Conservation (phyloP, 306 rosid species). For the Vachellia collinsii region DNA sequence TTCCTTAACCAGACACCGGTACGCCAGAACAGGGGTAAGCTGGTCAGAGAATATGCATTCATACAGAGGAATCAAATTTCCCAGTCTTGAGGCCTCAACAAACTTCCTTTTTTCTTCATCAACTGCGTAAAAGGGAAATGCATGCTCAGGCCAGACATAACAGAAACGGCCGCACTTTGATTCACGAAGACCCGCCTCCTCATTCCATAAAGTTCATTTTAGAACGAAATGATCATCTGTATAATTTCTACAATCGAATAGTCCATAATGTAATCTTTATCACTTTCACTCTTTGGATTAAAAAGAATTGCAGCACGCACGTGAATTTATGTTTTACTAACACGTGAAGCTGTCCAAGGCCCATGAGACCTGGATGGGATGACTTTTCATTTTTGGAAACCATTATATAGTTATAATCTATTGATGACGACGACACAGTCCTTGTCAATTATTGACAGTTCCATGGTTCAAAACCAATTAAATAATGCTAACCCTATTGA, state of each 20-base stretch:
- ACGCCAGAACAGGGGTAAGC: constrained; percentile 79
- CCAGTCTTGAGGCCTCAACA: constrained; percentile 57
- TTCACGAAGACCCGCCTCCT: not conserved
- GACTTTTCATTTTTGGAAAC: not conserved
- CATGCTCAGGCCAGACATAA: not conserved
- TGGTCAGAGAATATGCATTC: constrained; percentile 77
- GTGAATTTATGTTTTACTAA: not conserved
- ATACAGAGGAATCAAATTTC: constrained; percentile 69
- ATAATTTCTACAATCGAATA: not conserved
- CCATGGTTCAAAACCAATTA: constrained; percentile 17
- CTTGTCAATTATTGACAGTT: not conserved
- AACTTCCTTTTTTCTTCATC: constrained; percentile 45
- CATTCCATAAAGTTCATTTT: not conserved
- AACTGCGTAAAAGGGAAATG: constrained; percentile 34
- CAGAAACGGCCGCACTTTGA: too few species aligned
- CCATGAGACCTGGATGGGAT: too few species aligned
- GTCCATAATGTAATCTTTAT: not conserved
- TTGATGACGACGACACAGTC: not conserved
- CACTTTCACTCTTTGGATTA: not conserved
- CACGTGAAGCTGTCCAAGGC: too few species aligned
- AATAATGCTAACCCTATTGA: not conserved
- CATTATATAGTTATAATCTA: not conserved
- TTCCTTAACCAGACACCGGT: constrained; percentile 69
- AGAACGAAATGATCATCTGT: not conserved
- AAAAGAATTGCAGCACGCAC: not conserved